Evolutionary conservation across 78 protist genomes (phyloP), one percentile per base, ranked within the genome.

Genomic region (Dictyostelium purpureum): DNA sequence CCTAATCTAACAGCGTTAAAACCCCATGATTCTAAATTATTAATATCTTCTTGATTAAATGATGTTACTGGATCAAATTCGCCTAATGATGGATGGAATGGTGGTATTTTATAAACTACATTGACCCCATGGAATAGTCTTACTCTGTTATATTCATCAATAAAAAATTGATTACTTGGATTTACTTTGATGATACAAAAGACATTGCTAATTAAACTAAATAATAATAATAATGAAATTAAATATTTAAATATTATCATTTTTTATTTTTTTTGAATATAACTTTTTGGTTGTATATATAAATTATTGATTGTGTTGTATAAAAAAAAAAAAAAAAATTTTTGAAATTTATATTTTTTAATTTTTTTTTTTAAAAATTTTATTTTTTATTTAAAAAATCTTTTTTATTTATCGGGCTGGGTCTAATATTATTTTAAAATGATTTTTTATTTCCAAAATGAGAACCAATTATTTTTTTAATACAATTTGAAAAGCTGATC

Each of bases 101-200:
- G 99, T 43, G 87, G 57, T 21, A 38, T 43, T 82, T 97, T 97
- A 61, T 65, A 59, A 14, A 97, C 97, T 18, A 38, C 93, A 87
- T 97, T 97, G 6, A 95, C 79, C 4, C 99, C 99, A 66, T 94
- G 97, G 67, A 97, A 96, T 69, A 96, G 1, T 42, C 95, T 85
- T 14, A 31, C 87, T 28, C 98, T 77, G 18, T 88, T 87, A 21
- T 49, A 19, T 71, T 56, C 87, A 63, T 97, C 97, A n/a, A 89
- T 33, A 7, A 92, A 54, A 7, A 74, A n/a, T 42, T 76, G 82
- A 57, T 67, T 73, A 5, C 11, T n/a, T 4, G 89, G 37, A 28
- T 90, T 37, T 5, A 90, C 94, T 33, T 66, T 75, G 56, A 88
- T 79, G 42, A 77, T 38, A 38, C 42, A 35, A 65, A 16, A 31